phyloP scores from a whole-genome alignment of 257 asterid genomes.

The Prunella vulgaris region DNA sequence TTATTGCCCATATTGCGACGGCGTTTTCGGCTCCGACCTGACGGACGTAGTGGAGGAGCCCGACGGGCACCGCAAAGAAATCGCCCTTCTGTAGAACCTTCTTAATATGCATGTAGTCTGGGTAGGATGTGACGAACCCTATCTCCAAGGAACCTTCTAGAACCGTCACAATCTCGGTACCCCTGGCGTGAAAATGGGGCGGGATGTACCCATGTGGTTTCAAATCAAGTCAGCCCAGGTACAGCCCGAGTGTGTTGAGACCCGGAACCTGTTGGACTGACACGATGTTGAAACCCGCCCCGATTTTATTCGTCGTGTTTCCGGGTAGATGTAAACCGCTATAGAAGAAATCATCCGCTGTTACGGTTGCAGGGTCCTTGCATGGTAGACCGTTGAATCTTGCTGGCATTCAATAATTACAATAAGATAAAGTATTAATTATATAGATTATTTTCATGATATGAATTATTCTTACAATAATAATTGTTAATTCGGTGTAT shows the following conservation, averaged over 20 bases:
- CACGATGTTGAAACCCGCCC: slow-evolving; percentile 12
- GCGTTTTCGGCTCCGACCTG: slow-evolving; percentile 19
- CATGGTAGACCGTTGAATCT: too few relatives aligned
- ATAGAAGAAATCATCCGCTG: slow-evolving; percentile 32
- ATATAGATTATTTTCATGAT: too few relatives aligned
- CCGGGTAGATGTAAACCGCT: slow-evolving; percentile 27
- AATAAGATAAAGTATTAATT: too few relatives aligned
- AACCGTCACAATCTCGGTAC: slow-evolving; percentile 23
- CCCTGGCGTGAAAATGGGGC: slow-evolving; percentile 36
- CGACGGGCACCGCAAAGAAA: slow-evolving; percentile 26
- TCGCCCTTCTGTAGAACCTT: slow-evolving; percentile 27
- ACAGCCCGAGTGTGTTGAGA: slow-evolving; percentile 30
- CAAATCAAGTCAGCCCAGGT: slow-evolving; percentile 25
- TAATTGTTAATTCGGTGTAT: too few relatives aligned
- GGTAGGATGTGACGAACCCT: slow-evolving; percentile 34
- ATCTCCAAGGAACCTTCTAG: slow-evolving; percentile 35
- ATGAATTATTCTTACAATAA: too few relatives aligned
- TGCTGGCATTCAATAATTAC: too few relatives aligned
- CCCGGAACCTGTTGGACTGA: slow-evolving; percentile 25
- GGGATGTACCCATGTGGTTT: slow-evolving; percentile 20
- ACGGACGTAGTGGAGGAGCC: slow-evolving; percentile 35
- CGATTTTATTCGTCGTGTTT: slow-evolving; percentile 28
- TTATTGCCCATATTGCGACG: slow-evolving; percentile 21
- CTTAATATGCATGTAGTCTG: slow-evolving; percentile 14
- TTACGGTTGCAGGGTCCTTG: slow-evolving; percentile 28